Evolutionary conservation across 305 asterid species (phyloP).

Genomic region (Fraxinus baroniana): DNA sequence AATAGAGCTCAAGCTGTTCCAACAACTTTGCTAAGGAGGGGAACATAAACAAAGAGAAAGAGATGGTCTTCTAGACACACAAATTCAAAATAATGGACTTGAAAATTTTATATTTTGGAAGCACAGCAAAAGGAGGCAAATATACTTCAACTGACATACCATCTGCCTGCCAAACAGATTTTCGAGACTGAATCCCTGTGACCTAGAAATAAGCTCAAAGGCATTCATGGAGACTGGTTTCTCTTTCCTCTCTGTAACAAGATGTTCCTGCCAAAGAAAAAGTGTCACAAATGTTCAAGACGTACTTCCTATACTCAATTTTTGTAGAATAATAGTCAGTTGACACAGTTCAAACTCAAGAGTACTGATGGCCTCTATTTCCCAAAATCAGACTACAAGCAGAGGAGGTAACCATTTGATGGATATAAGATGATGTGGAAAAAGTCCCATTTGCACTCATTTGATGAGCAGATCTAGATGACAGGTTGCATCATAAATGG

Average conservation of each 20-base stretch:
- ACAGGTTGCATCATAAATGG: not conserved
- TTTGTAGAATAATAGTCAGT: not conserved
- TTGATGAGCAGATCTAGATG: not conserved
- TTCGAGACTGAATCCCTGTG: constrained; percentile 74
- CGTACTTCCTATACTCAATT: not conserved
- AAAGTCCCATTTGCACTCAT: not conserved
- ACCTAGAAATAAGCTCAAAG: constrained; percentile 78
- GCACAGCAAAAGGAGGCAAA: constrained; percentile 1
- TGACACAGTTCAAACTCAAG: not conserved
- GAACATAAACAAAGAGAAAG: not conserved
- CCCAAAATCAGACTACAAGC: not conserved
- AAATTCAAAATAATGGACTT: not conserved
- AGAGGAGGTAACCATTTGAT: not conserved
- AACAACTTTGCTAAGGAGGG: not conserved
- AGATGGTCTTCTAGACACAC: not conserved
- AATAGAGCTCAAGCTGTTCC: not conserved
- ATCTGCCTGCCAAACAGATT: constrained; percentile 65
- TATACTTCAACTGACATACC: constrained; percentile 31
- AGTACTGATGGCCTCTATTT: not conserved
- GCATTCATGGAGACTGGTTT: constrained; percentile 86
- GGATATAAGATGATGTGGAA: not conserved
- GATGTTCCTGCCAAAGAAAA: constrained; percentile 53
- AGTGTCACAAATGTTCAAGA: not conserved
- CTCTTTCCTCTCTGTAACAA: constrained; percentile 67
- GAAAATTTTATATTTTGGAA: not conserved